These are phyloP conservation scores for Camelina hispida DNA, from an alignment of 345 rosid genomes.

Conservation along the genomic window DNA sequence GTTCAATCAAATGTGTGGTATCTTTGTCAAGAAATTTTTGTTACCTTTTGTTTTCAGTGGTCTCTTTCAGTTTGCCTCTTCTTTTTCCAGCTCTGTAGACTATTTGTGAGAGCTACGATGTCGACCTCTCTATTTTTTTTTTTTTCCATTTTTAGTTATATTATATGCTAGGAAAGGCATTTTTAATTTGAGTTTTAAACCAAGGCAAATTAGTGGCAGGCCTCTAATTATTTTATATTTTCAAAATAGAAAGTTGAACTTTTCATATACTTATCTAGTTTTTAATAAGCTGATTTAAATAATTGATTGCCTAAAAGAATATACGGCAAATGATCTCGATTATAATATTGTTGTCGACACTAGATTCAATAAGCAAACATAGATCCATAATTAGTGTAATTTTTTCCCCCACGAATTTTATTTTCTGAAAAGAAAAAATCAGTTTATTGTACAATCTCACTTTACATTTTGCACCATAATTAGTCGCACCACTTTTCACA, in stretches of 20 bases:
- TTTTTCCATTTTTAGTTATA: neutral
- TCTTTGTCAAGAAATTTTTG: slow-evolving; percentile 20
- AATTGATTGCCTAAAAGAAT: neutral
- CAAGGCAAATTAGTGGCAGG: slow-evolving; percentile 37
- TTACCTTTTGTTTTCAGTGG: slow-evolving; percentile 12
- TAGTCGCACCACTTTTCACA: slow-evolving; percentile 34
- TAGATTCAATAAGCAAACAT: slow-evolving; percentile 7
- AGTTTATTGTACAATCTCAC: slow-evolving; percentile 10
- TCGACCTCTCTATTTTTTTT: slow-evolving; percentile 10
- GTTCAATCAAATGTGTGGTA: slow-evolving; percentile 5
- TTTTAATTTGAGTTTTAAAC: neutral
- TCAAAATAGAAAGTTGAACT: slow-evolving; percentile 36
- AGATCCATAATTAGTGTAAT: slow-evolving; percentile 19
- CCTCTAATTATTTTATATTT: slow-evolving; percentile 29
- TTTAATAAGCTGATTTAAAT: neutral
- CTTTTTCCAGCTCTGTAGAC: slow-evolving; percentile 24
- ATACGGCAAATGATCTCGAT: neutral
- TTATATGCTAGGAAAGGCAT: neutral
- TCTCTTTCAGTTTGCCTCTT: slow-evolving; percentile 32
- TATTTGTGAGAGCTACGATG: slow-evolving; percentile 30
- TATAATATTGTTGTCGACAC: neutral
- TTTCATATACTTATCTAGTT: slow-evolving; percentile 10
- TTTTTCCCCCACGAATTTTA: neutral
- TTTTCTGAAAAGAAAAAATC: neutral
- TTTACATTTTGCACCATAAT: slow-evolving; percentile 34